A percentile compares a stretch with the other conserved stretches of the same genome.
These are phyloP conservation scores for Fusarium pseudocircinatum DNA, from an alignment of 2,329 filamentous ascomycete genomes.

Conservation along the genomic window DNA sequence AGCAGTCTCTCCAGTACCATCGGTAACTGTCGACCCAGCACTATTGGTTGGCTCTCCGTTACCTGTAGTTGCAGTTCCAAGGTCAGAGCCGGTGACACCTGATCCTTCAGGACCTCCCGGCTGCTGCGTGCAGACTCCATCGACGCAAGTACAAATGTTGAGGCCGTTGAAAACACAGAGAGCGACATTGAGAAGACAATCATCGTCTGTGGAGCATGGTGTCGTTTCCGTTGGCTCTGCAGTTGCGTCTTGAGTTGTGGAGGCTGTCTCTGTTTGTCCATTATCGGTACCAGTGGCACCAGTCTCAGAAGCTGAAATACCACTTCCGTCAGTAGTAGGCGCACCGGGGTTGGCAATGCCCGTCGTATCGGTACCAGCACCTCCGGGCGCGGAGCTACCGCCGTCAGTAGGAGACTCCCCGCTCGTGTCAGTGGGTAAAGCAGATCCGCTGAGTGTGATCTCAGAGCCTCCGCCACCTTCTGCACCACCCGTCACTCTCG, in stretches of 20 bases:
- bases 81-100: background rate
- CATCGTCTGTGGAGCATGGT: background rate
- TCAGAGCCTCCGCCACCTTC: background rate
- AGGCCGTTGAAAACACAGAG: background rate
- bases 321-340: background rate
- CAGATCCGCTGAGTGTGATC: background rate
- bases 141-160: slow-evolving; percentile 8
- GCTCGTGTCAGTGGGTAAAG: background rate
- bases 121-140: slow-evolving; percentile 9
- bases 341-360: background rate
- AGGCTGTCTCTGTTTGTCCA: background rate
- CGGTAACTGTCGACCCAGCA: background rate
- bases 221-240: background rate
- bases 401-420: background rate
- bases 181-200: background rate
- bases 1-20: background rate
- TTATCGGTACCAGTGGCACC: background rate
- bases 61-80: background rate
- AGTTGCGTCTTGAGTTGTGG: background rate
- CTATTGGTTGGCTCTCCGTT: background rate
- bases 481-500: background rate
- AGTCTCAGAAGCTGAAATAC: background rate
- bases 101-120: background rate
- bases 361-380: background rate
- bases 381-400: background rate